Evolutionary conservation across 2,329 filamentous ascomycete species (phyloP).

Genomic region (Colletotrichum plurivorum): DNA sequence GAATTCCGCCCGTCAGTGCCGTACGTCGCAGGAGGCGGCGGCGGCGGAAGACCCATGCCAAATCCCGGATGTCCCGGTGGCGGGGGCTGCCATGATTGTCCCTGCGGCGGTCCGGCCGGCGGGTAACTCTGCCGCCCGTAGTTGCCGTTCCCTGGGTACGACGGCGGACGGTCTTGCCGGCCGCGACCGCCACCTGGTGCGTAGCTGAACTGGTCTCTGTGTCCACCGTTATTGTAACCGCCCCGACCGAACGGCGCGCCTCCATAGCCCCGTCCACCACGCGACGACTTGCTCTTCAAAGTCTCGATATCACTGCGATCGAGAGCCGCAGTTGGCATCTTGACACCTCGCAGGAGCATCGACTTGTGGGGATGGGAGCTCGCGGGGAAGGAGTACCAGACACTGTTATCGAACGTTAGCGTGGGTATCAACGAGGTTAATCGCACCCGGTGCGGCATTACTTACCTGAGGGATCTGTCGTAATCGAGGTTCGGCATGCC

Average conservation of each 20-base stretch:
- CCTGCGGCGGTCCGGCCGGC: constrained; percentile 4
- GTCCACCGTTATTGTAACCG: constrained; percentile 61
- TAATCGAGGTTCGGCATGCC: constrained; percentile 84
- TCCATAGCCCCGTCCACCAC: constrained; percentile 78
- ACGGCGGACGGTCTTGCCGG: constrained; percentile 38
- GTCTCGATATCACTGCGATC: constrained; percentile 82
- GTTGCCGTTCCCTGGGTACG: constrained; percentile 34
- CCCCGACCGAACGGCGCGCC: constrained; percentile 71
- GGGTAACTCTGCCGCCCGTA: constrained; percentile 30
- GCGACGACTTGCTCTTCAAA: constrained; percentile 75
- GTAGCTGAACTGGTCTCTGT: constrained; percentile 68
- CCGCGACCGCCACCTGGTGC: constrained; percentile 47
- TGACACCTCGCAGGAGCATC: constrained; percentile 89
- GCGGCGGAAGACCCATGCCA: constrained; percentile 59
- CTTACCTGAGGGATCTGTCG: constrained; percentile 87
- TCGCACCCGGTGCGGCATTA: constrained; percentile 41
- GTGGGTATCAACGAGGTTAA: background rate
- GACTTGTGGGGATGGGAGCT: constrained; percentile 86
- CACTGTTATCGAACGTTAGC: constrained; percentile 63
- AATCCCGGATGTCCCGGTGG: constrained; percentile 61
- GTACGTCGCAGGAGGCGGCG: constrained; percentile 60
- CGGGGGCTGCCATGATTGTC: constrained; percentile 56
- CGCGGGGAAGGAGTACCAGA: constrained; percentile 87
- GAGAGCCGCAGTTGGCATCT: constrained; percentile 79
- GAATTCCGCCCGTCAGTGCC: constrained; percentile 37